These are phyloP conservation scores for Xylariaceae sp. DNA, from an alignment of 2,329 filamentous ascomycete genomes.

Conservation along the genomic window DNA sequence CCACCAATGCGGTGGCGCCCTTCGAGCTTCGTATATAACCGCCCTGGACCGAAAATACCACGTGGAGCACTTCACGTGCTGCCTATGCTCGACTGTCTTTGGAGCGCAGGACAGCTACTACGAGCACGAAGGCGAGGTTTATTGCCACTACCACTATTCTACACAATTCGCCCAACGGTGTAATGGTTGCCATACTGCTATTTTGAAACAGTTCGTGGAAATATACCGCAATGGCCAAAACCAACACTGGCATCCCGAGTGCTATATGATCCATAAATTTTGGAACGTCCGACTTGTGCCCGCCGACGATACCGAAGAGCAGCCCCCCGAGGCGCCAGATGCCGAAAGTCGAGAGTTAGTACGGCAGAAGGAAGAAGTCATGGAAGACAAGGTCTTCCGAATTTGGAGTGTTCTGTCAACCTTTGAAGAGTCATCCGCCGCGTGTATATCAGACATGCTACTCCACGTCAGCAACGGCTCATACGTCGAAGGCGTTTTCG, in stretches of 20 bases:
- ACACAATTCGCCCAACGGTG: constrained; percentile 95
- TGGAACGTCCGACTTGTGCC: constrained; percentile 90
- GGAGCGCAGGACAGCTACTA: constrained; percentile 98
- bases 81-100: constrained; percentile 94
- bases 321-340: constrained; percentile 41
- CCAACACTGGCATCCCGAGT: constrained; percentile 98
- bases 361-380: constrained; percentile 79
- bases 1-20: constrained; percentile 82
- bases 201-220: constrained; percentile 97
- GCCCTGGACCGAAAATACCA: constrained; percentile 97
- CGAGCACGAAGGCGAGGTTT: constrained; percentile 92
- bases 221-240: constrained; percentile 97
- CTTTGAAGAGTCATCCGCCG: constrained; percentile 95
- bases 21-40: constrained; percentile 96
- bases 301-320: constrained; percentile 46
- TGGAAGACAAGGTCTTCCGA: constrained; percentile 95
- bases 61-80: constrained; percentile 98
- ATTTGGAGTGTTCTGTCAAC: constrained; percentile 98
- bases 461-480: constrained; percentile 96
- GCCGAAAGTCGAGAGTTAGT: constrained; percentile 66
- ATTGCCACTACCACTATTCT: constrained; percentile 98
- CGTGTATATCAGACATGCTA: constrained; percentile 98
- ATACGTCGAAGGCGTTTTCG: constrained; percentile 89
- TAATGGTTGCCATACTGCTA: constrained; percentile 94
- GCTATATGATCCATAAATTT: constrained; percentile 99